Conservation (phyloP, 2,329 filamentous ascomycete genomes). For the Aspergillus tubingensis region DNA sequence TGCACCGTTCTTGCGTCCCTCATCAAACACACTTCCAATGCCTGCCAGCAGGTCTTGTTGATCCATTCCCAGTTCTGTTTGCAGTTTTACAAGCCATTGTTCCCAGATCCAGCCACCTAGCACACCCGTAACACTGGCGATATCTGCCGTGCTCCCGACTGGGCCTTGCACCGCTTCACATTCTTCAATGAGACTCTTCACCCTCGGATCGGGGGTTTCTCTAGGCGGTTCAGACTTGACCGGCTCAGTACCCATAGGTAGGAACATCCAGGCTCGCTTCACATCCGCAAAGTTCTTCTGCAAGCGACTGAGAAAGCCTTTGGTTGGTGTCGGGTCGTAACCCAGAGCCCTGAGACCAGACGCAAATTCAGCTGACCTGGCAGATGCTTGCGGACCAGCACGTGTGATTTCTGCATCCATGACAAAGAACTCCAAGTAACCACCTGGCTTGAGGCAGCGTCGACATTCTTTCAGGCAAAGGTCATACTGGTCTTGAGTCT, state of each 20-base stretch:
- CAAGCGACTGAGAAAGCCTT: slow-evolving; percentile 75
- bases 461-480: slow-evolving; percentile 81
- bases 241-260: slow-evolving; percentile 70
- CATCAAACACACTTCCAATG: slow-evolving; percentile 60
- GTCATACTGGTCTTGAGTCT: slow-evolving; percentile 82
- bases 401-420: slow-evolving; percentile 90
- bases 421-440: slow-evolving; percentile 86
- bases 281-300: slow-evolving; percentile 73
- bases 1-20: slow-evolving; percentile 58
- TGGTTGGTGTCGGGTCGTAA: slow-evolving; percentile 83
- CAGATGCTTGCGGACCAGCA: slow-evolving; percentile 74
- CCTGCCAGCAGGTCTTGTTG: slow-evolving; percentile 56
- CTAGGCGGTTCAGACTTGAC: slow-evolving; percentile 49
- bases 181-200: slow-evolving; percentile 45
- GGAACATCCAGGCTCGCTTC: slow-evolving; percentile 83
- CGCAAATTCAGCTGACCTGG: slow-evolving; percentile 86
- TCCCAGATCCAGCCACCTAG: slow-evolving; percentile 92
- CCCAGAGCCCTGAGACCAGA: slow-evolving; percentile 86
- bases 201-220: slow-evolving; percentile 40
- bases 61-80: slow-evolving; percentile 78
- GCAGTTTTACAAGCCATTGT: slow-evolving; percentile 87
- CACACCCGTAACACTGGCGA: slow-evolving; percentile 75
- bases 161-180: slow-evolving; percentile 60
- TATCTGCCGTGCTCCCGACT: slow-evolving; percentile 69
- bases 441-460: slow-evolving; percentile 88